These are phyloP conservation scores for Amylostereum chailletii DNA, from an alignment of 1,284 basidiomycete species.

Conservation along the genomic window DNA sequence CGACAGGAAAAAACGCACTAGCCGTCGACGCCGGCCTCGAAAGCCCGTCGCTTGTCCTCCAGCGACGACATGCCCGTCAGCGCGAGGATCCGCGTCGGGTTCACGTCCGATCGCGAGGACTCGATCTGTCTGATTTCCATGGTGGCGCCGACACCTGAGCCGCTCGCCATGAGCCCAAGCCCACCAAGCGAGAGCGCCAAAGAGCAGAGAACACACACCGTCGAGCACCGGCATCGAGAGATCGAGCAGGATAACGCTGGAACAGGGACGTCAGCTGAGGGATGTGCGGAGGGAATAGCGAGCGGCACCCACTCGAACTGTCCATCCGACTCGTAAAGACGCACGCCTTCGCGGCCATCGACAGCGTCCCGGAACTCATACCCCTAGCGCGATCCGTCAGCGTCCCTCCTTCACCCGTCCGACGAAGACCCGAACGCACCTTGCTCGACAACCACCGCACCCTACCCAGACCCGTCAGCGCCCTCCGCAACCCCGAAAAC, in stretches of 20 bases:
- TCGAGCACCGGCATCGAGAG: conserved; percentile 91
- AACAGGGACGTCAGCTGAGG: conserved; percentile 7
- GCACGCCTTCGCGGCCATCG: conserved; percentile 80
- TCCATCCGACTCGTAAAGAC: conserved; percentile 59
- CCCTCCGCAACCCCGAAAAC: conserved; percentile 3
- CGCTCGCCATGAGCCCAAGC: conserved; percentile 1
- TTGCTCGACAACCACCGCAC: conserved; percentile 73
- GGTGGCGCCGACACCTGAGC: conserved; percentile 72
- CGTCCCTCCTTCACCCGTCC: not conserved
- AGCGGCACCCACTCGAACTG: conserved; percentile 62
- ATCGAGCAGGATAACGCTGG: conserved; percentile 79
- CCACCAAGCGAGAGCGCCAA: not conserved
- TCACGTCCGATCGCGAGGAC: conserved; percentile 30
- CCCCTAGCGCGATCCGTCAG: conserved; percentile 33
- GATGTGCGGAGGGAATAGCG: conserved; percentile 1
- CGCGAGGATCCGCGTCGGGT: conserved; percentile 69
- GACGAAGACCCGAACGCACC: conserved; percentile 34
- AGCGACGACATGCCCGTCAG: conserved; percentile 88
- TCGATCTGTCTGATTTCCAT: conserved; percentile 79
- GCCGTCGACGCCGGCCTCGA: conserved; percentile 90
- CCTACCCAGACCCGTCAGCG: conserved; percentile 30
- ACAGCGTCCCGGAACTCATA: conserved; percentile 74
- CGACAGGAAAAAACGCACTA: conserved; percentile 54
- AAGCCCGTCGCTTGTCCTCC: conserved; percentile 88
- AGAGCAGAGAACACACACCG: conserved; percentile 32